Percentiles rank a stretch among this genome's conserved stretches.
These are phyloP conservation scores for barley (Hordeum vulgare) DNA, from an alignment of 176 grass and related monocot genomes.

Conservation along the genomic window DNA sequence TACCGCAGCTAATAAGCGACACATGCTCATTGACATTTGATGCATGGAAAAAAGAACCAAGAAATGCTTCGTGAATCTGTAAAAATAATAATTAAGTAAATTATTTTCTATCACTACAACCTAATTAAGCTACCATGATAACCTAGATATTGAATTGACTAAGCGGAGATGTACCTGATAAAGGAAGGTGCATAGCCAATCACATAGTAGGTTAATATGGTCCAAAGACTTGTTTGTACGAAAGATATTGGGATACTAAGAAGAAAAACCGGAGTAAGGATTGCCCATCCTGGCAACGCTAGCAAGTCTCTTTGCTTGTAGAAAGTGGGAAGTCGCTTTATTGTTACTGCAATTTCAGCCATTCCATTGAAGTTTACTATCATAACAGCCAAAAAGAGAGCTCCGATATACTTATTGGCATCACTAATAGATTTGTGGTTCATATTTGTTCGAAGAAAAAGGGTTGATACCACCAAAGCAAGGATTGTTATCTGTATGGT, in stretches of 20 bases:
- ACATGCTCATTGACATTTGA: conserved; percentile 75
- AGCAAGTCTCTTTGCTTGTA: conserved; percentile 84
- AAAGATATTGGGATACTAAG: conserved; percentile 61
- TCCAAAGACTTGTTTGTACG: conserved; percentile 65
- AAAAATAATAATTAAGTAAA: conserved; percentile 6
- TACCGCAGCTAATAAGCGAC: conserved; percentile 55
- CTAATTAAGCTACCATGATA: background rate
- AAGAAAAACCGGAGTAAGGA: conserved; percentile 56
- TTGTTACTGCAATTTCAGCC: conserved; percentile 69
- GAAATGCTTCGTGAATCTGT: conserved; percentile 73
- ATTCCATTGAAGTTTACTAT: conserved; percentile 70
- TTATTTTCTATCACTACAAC: background rate
- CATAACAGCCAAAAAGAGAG: conserved; percentile 39
- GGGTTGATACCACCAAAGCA: conserved; percentile 59
- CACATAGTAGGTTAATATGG: conserved; percentile 61
- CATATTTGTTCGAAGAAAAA: conserved; percentile 61
- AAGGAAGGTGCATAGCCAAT: conserved; percentile 76
- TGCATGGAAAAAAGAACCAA: conserved; percentile 62
- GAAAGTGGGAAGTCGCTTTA: conserved; percentile 71
- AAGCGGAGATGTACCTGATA: conserved; percentile 37
- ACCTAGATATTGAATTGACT: background rate
- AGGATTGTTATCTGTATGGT: conserved; percentile 52
- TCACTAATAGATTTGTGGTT: conserved; percentile 42
- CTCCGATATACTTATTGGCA: conserved; percentile 62
- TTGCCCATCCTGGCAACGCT: conserved; percentile 65